Conservation (phyloP, 2,329 filamentous ascomycete species). For the Decorospora gaudefroyi region DNA sequence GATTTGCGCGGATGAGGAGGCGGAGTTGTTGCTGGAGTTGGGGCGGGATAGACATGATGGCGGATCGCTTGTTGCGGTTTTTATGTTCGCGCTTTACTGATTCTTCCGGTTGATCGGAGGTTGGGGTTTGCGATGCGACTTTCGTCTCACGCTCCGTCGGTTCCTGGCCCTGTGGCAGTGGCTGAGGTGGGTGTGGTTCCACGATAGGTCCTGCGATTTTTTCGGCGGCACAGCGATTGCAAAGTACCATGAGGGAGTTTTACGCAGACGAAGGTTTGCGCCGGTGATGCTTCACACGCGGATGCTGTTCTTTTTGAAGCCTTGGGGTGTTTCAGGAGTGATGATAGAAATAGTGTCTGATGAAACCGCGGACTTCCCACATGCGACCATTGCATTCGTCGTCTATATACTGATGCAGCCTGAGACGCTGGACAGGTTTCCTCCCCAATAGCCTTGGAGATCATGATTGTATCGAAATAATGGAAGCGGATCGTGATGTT, state of each 20-base stretch:
- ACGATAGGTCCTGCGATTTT: neutral
- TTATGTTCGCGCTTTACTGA: neutral
- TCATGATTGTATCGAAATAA: no score
- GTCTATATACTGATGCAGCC: no score
- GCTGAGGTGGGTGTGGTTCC: conserved; percentile 1
- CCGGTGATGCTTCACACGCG: conserved; percentile 4
- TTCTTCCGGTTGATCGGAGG: no score
- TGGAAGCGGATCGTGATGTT: neutral
- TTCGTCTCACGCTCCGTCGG: no score
- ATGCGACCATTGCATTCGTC: no score
- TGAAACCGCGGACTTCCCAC: conserved; percentile 11
- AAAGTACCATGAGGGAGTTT: conserved; percentile 9
- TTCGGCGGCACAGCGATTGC: conserved; percentile 10
- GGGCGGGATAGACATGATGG: conserved; percentile 14
- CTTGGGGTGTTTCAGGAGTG: neutral
- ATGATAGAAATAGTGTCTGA: conserved; percentile 8
- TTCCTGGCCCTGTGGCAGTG: no score
- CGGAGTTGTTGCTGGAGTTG: conserved; percentile 26
- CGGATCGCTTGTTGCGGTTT: neutral
- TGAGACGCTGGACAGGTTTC: no score
- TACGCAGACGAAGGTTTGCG: neutral
- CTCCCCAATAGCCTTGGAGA: no score
- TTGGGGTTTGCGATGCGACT: no score
- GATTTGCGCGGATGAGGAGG: conserved; percentile 43
- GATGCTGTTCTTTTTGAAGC: neutral